Percentiles rank a stretch among this genome's conserved stretches.
Conservation (phyloP, 2,329 filamentous ascomycete genomes). For the Zasmidium cellare region DNA sequence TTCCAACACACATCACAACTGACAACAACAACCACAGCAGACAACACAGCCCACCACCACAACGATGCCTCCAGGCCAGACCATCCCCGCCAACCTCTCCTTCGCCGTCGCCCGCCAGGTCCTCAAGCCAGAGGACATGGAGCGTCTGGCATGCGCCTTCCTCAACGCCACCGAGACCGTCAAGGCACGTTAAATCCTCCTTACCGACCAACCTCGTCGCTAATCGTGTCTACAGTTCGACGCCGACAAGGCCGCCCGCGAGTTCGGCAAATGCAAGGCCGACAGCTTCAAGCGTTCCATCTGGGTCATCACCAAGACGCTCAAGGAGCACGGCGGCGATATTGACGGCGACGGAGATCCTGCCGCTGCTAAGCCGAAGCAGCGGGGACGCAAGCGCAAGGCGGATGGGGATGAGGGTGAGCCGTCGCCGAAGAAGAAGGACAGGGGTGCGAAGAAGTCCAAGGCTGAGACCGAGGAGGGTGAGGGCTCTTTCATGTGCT, state of each 20-base stretch:
- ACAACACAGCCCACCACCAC: constrained; percentile 1
- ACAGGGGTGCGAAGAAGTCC: constrained; percentile 3
- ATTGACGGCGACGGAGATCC: constrained; percentile 3
- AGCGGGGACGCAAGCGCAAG: constrained; percentile 13
- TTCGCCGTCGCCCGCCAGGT: constrained; percentile 21
- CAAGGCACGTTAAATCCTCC: constrained; percentile 7
- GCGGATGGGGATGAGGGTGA: constrained; percentile 5
- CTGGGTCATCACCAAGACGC: constrained; percentile 25
- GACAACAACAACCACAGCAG: background rate
- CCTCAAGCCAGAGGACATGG: constrained; percentile 18
- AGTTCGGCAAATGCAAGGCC: constrained; percentile 20
- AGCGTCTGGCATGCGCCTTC: constrained; percentile 24
- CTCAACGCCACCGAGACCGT: constrained; percentile 14
- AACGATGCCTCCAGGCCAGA: constrained; percentile 15
- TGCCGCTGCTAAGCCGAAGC: constrained; percentile 3
- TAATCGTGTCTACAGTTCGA: constrained; percentile 13
- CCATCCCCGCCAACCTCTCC: constrained; percentile 16
- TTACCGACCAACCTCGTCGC: background rate
- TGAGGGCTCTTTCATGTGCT: background rate
- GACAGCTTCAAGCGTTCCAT: constrained; percentile 24
- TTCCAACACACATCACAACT: background rate
- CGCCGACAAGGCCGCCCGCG: constrained; percentile 17
- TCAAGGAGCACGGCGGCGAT: constrained; percentile 15
- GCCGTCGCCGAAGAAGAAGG: constrained; percentile 6
- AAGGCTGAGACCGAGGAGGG: constrained; percentile 6